A percentile compares a stretch with the other conserved stretches of the same genome.
Conservation (phyloP, 2,329 filamentous ascomycete genomes). For the Metarhizium anisopliae region DNA sequence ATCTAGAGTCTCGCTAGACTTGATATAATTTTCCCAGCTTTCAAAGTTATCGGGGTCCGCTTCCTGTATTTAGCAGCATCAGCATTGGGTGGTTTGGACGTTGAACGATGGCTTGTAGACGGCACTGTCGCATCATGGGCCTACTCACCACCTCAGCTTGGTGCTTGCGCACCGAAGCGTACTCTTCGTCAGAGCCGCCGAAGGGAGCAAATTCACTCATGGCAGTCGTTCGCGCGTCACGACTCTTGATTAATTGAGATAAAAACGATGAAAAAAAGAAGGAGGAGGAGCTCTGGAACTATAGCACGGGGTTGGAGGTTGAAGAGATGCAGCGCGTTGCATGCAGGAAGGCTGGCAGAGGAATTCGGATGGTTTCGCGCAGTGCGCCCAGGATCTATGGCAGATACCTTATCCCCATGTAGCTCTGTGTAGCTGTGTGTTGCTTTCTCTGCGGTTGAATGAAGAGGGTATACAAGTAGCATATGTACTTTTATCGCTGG, state of each 20-base stretch:
- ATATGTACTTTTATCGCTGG: background rate
- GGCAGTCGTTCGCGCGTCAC: constrained; percentile 11
- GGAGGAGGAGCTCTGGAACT: background rate
- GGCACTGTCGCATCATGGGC: background rate
- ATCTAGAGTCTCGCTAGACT: constrained; percentile 74
- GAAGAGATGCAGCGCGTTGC: constrained; percentile 1
- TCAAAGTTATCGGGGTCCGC: constrained; percentile 84
- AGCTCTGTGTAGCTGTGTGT: background rate
- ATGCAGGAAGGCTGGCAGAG: constrained; percentile 3
- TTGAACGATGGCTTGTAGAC: background rate
- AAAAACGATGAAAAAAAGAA: background rate
- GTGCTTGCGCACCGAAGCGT: constrained; percentile 70
- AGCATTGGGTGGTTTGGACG: background rate
- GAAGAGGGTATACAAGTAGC: background rate
- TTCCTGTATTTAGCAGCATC: constrained; percentile 31
- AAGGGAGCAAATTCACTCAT: constrained; percentile 67
- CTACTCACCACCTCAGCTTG: constrained; percentile 61
- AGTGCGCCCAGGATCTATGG: background rate
- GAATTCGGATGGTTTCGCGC: background rate
- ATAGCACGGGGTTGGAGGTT: background rate
- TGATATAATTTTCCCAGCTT: constrained; percentile 86
- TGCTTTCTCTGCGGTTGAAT: background rate
- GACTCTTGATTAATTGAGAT: background rate
- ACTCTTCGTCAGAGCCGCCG: constrained; percentile 71
- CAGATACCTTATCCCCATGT: background rate